A percentile compares a stretch with the other conserved stretches of the same genome.
These are phyloP conservation scores for Colletotrichum cordylinicola DNA, from an alignment of 2,329 filamentous ascomycete genomes.

Conservation along the genomic window DNA sequence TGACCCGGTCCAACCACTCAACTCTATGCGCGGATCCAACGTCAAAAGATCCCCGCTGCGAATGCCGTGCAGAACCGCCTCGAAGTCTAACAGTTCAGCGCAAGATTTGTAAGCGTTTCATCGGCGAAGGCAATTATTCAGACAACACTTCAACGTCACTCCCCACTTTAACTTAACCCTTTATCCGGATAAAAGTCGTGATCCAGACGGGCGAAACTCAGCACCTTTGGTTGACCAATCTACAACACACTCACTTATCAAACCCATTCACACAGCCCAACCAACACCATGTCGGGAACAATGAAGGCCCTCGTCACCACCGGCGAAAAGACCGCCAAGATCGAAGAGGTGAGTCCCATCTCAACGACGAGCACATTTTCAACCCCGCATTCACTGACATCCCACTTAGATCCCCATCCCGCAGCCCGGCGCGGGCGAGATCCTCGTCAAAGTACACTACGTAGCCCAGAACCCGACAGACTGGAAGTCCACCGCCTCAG, in stretches of 20 bases:
- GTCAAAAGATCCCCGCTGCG: neutral
- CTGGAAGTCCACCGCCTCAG: constrained; percentile 30
- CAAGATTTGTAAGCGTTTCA: constrained; percentile 4
- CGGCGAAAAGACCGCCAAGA: constrained; percentile 31
- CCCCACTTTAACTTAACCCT: neutral
- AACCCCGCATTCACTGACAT: neutral
- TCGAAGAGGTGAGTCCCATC: constrained; percentile 25
- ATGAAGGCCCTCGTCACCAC: constrained; percentile 38
- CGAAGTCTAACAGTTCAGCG: neutral
- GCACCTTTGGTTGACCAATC: rapidly evolving
- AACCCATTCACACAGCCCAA: neutral
- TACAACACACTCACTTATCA: neutral
- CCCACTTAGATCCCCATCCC: constrained; percentile 26
- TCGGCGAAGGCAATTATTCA: neutral
- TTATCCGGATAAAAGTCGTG: neutral
- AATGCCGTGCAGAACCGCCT: neutral
- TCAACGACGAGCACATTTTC: neutral
- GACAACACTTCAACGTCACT: neutral
- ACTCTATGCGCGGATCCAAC: neutral
- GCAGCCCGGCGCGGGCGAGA: constrained; percentile 32
- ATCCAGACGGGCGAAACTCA: rapidly evolving
- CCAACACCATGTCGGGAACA: neutral
- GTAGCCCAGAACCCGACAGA: constrained; percentile 41
- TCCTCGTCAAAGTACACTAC: constrained; percentile 36
- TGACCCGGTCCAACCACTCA: neutral